Conservation (phyloP, 305 asterid species). For the Rubia tinctorum region DNA sequence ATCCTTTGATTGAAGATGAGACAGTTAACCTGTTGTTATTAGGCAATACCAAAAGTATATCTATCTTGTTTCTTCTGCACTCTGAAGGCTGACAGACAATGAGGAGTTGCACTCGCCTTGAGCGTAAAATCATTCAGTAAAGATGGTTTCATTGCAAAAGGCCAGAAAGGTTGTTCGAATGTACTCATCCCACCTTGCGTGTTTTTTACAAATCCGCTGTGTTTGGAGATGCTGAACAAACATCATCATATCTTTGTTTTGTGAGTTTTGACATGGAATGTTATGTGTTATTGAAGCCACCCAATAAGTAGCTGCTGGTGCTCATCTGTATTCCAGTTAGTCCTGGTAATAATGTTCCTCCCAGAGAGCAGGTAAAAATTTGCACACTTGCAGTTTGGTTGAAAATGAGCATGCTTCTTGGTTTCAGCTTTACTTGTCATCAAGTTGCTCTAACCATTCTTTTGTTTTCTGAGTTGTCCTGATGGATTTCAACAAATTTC, state of each 20-base stretch:
- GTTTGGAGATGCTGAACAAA: conserved; percentile 42
- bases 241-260: conserved; percentile 25
- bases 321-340: conserved; percentile 87
- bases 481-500: no score
- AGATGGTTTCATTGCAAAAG: conserved; percentile 57
- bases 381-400: no score
- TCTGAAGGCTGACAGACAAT: conserved; percentile 92
- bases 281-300: conserved; percentile 10
- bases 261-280: background rate
- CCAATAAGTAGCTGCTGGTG: conserved; percentile 45
- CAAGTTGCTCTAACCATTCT: no score
- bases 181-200: conserved; percentile 75
- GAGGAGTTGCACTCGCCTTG: conserved; percentile 78
- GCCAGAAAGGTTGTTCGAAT: conserved; percentile 33
- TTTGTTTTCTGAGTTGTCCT: no score
- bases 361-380: no score
- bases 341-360: conserved; percentile 93
- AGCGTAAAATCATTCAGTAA: conserved; percentile 45
- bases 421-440: no score
- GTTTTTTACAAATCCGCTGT: conserved; percentile 49
- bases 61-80: conserved; percentile 39
- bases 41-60: conserved; percentile 30
- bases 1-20: no score
- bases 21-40: no score
- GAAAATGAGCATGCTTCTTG: no score